These are phyloP conservation scores for Tilletia indica DNA, from an alignment of 1,284 basidiomycete genomes.

Conservation along the genomic window DNA sequence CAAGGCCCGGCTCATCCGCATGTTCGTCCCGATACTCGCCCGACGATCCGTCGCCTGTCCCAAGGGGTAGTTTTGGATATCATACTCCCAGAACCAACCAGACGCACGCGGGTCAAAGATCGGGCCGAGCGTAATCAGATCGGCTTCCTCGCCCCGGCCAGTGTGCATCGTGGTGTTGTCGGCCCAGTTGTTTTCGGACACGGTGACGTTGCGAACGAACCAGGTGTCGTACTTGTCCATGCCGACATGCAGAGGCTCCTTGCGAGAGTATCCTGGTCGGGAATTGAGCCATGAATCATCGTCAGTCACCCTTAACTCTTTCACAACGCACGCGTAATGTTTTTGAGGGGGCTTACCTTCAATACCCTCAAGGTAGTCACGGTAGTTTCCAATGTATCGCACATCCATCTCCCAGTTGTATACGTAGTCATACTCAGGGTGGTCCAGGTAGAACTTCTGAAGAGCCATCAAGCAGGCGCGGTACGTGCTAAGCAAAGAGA, in stretches of 20 bases:
- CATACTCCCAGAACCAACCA: slow-evolving; percentile 56
- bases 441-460: slow-evolving; percentile 55
- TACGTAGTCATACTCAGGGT: slow-evolving; percentile 55
- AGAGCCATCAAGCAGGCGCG: slow-evolving; percentile 55
- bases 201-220: slow-evolving; percentile 50
- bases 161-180: slow-evolving; percentile 35
- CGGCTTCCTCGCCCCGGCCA: slow-evolving; percentile 51
- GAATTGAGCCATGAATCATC: not conserved
- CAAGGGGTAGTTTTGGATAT: slow-evolving; percentile 53
- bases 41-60: slow-evolving; percentile 50
- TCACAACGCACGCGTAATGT: not conserved
- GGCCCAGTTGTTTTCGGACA: slow-evolving; percentile 50
- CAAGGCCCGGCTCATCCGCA: slow-evolving; percentile 53
- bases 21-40: slow-evolving; percentile 55
- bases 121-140: slow-evolving; percentile 54
- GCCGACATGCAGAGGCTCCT: slow-evolving; percentile 50
- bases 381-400: slow-evolving; percentile 55
- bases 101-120: slow-evolving; percentile 56
- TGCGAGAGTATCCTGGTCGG: slow-evolving; percentile 35
- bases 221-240: slow-evolving; percentile 57
- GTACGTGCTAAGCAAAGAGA: slow-evolving; percentile 39
- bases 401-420: slow-evolving; percentile 57
- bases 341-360: slow-evolving; percentile 24
- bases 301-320: not conserved
- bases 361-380: slow-evolving; percentile 54